Conservation (phyloP, 1,284 basidiomycete genomes). For the Malassezia restricta region DNA sequence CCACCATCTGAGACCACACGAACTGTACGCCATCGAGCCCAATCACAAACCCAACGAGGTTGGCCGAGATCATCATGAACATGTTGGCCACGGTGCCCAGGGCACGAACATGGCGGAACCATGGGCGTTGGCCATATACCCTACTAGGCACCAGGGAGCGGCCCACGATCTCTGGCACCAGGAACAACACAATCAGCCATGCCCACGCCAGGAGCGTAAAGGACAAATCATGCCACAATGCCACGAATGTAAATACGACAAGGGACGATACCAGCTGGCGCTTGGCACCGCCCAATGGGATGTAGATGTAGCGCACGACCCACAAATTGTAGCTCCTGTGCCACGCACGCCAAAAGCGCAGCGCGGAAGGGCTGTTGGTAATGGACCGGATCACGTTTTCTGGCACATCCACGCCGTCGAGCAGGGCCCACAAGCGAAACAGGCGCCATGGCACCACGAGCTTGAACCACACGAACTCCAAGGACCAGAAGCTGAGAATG, state of each 20-base stretch:
- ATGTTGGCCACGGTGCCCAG: slow-evolving; percentile 74
- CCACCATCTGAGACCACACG: slow-evolving; percentile 58
- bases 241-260: slow-evolving; percentile 92
- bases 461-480: slow-evolving; percentile 95
- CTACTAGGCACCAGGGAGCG: not conserved
- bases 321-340: slow-evolving; percentile 93
- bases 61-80: slow-evolving; percentile 80
- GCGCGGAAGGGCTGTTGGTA: slow-evolving; percentile 90
- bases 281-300: slow-evolving; percentile 70
- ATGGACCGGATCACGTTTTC: slow-evolving; percentile 99
- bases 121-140: slow-evolving; percentile 58
- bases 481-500: slow-evolving; percentile 95
- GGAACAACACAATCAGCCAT: slow-evolving; percentile 83
- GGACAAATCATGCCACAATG: slow-evolving; percentile 90
- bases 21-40: slow-evolving; percentile 70
- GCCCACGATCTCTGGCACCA: slow-evolving; percentile 68
- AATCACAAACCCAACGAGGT: slow-evolving; percentile 88
- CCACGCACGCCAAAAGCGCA: slow-evolving; percentile 94
- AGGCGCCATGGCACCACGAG: slow-evolving; percentile 94
- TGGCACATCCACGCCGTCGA: slow-evolving; percentile 79
- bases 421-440: slow-evolving; percentile 86
- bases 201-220: slow-evolving; percentile 86
- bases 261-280: slow-evolving; percentile 59
- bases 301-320: slow-evolving; percentile 75
- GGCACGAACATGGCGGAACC: slow-evolving; percentile 80